Evolutionary conservation across 2,329 filamentous ascomycete species (phyloP).

Genomic region (Pseudogymnoascus sp.): DNA sequence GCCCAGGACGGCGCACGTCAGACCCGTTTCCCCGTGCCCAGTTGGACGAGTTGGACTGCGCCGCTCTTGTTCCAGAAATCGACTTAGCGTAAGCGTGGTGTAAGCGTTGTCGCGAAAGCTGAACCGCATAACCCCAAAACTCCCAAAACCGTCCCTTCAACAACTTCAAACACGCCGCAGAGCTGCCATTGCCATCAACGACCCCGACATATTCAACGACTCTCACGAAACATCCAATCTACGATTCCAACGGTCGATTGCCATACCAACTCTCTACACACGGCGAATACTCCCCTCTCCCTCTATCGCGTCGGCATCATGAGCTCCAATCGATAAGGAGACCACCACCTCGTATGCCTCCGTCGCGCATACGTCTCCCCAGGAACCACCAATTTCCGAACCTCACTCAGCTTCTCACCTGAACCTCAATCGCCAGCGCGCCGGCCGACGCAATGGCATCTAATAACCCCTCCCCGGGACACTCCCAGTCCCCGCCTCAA

Average conservation of each 20-base stretch:
- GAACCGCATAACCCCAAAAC: slow-evolving; percentile 4
- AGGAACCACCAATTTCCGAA: neutral
- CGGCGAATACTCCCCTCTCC: neutral
- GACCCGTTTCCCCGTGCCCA: neutral
- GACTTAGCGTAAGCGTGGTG: neutral
- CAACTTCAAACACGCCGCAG: neutral
- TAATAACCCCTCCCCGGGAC: slow-evolving; percentile 35
- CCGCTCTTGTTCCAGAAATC: slow-evolving; percentile 7
- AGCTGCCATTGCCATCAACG: neutral
- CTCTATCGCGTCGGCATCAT: neutral
- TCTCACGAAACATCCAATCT: neutral
- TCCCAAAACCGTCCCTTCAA: neutral
- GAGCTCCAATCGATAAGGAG: slow-evolving; percentile 9
- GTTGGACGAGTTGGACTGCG: neutral
- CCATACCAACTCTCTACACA: neutral
- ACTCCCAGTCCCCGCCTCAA: slow-evolving; percentile 41
- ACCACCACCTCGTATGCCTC: neutral
- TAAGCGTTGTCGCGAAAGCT: slow-evolving; percentile 6
- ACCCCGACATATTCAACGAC: neutral
- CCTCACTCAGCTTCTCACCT: neutral
- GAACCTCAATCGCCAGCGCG: neutral
- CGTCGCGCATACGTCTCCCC: neutral
- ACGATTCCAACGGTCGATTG: neutral
- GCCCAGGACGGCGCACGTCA: slow-evolving; percentile 9
- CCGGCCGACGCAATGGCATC: slow-evolving; percentile 37